Percentiles rank a stretch among this genome's conserved stretches.
These are phyloP conservation scores for Diplocarpon rosae DNA, from an alignment of 2,329 filamentous ascomycete species.

Conservation along the genomic window DNA sequence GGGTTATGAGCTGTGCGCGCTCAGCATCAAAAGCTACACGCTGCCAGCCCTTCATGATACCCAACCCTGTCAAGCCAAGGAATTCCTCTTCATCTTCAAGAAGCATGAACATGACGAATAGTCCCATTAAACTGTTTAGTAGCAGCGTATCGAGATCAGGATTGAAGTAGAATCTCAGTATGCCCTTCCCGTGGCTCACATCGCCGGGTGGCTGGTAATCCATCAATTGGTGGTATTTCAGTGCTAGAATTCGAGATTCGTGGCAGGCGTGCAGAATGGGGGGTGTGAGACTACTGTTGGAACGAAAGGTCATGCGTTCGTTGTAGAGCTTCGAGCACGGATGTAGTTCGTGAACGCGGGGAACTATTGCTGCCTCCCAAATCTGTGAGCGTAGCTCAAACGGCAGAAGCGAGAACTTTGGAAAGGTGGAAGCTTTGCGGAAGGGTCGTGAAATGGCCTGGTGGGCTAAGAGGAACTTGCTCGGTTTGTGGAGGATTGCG, in stretches of 20 bases:
- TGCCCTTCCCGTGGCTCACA: slow-evolving; percentile 17
- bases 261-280: slow-evolving; percentile 19
- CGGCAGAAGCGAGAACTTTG: slow-evolving; percentile 18
- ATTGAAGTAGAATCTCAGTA: slow-evolving; percentile 24
- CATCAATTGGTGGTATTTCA: slow-evolving; percentile 22
- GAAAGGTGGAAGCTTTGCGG: slow-evolving; percentile 11
- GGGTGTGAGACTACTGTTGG: slow-evolving; percentile 21
- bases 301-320: slow-evolving; percentile 25
- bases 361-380: slow-evolving; percentile 19
- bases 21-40: slow-evolving; percentile 25
- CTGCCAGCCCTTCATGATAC: slow-evolving; percentile 24
- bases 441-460: slow-evolving; percentile 41
- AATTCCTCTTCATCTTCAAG: slow-evolving; percentile 21
- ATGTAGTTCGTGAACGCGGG: slow-evolving; percentile 25
- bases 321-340: slow-evolving; percentile 25
- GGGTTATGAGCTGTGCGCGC: slow-evolving; percentile 22
- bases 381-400: slow-evolving; percentile 22
- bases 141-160: slow-evolving; percentile 22
- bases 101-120: slow-evolving; percentile 26
- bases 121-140: slow-evolving; percentile 23
- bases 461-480: slow-evolving; percentile 69
- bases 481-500: not conserved
- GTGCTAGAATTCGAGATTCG: slow-evolving; percentile 21
- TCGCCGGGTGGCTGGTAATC: slow-evolving; percentile 14
- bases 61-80: slow-evolving; percentile 12